Percentiles rank a stretch among this genome's conserved stretches.
These are phyloP conservation scores for Endoconidiophora polonica DNA, from an alignment of 2,329 filamentous ascomycete species.

Conservation along the genomic window DNA sequence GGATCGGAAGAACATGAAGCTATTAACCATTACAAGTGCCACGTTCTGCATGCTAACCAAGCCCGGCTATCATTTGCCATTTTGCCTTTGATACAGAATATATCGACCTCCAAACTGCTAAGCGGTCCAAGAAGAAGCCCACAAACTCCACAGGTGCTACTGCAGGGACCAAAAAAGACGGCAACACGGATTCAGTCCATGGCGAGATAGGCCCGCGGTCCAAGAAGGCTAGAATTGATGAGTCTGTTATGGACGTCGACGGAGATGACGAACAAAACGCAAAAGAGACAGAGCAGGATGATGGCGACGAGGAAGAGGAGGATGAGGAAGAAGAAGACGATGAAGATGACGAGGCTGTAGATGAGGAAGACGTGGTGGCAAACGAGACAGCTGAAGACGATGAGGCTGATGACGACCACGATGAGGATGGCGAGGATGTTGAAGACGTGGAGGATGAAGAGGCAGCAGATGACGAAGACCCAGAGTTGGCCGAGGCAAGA, in stretches of 20 bases:
- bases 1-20: background rate
- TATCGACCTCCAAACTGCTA: slow-evolving; percentile 55
- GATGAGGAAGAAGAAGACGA: slow-evolving; percentile 22
- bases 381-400: slow-evolving; percentile 32
- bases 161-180: slow-evolving; percentile 50
- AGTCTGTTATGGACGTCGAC: slow-evolving; percentile 20
- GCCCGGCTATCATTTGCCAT: no score
- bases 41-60: no score
- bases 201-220: slow-evolving; percentile 20
- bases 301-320: slow-evolving; percentile 33
- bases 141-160: slow-evolving; percentile 16
- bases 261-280: slow-evolving; percentile 23
- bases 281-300: slow-evolving; percentile 21
- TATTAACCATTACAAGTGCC: no score
- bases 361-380: slow-evolving; percentile 25
- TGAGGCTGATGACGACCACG: slow-evolving; percentile 25
- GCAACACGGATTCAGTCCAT: slow-evolving; percentile 19
- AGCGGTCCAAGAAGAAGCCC: slow-evolving; percentile 53
- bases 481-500: slow-evolving; percentile 30
- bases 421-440: slow-evolving; percentile 27
- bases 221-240: slow-evolving; percentile 32
- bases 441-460: slow-evolving; percentile 29
- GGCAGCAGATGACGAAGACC: slow-evolving; percentile 27
- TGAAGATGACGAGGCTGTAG: slow-evolving; percentile 20
- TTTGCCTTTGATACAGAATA: slow-evolving; percentile 34